A percentile compares a stretch with the other conserved stretches of the same genome.
phyloP scores from a whole-genome alignment of 495 filamentous ascomycete genomes.

The Hyaloscypha bicolor region DNA sequence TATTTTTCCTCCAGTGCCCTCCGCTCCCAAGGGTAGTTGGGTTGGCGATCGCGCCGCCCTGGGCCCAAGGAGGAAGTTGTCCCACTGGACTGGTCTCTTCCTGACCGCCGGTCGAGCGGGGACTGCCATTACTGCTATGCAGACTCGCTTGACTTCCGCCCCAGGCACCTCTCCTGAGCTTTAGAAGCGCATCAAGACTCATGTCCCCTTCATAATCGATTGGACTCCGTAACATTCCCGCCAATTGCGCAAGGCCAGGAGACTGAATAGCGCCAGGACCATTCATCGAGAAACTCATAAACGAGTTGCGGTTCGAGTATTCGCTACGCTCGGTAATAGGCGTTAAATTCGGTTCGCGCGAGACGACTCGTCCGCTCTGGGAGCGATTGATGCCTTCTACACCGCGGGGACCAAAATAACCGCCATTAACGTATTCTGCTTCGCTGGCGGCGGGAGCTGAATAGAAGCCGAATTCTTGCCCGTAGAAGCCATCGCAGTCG shows the following conservation, averaged over 20 bases:
- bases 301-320: constrained; percentile 90
- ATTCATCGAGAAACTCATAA: constrained; percentile 72
- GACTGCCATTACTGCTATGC: constrained; percentile 54
- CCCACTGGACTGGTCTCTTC: constrained; percentile 16
- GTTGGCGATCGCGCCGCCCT: not conserved
- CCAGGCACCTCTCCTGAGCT: constrained; percentile 74
- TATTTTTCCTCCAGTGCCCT: constrained; percentile 28
- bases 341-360: constrained; percentile 86
- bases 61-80: constrained; percentile 26
- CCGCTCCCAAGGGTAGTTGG: not conserved
- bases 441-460: constrained; percentile 57
- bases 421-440: constrained; percentile 69
- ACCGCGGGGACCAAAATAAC: constrained; percentile 83
- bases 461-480: constrained; percentile 98
- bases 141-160: constrained; percentile 78
- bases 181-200: constrained; percentile 70
- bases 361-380: constrained; percentile 68
- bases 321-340: constrained; percentile 96
- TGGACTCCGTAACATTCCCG: constrained; percentile 58
- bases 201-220: constrained; percentile 61
- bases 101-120: constrained; percentile 12
- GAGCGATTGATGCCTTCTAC: constrained; percentile 63
- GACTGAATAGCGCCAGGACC: constrained; percentile 41
- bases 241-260: constrained; percentile 72
- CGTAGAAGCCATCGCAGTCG: constrained; percentile 92